A percentile compares a stretch with the other conserved stretches of the same genome.
Evolutionary conservation across 176 grass and related monocot genomes (phyloP).

Genomic region (Ensete ventricosum): DNA sequence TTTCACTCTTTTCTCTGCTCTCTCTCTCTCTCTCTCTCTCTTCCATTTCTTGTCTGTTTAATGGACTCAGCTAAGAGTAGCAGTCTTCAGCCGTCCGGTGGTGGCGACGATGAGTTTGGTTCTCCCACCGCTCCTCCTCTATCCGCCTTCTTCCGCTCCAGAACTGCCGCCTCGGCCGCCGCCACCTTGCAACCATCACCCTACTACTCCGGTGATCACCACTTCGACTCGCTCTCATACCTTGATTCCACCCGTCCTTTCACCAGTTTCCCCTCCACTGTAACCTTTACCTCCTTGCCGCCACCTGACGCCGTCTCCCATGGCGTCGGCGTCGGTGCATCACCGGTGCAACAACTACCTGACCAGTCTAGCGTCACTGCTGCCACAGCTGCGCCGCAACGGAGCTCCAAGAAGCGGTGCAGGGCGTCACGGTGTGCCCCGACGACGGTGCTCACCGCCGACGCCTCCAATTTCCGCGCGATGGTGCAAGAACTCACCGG

Average conservation of each 20-base stretch:
- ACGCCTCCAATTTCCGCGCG: constrained; percentile 13
- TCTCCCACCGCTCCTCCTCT: not conserved
- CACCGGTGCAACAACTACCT: not conserved
- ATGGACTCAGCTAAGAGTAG: constrained; percentile 2
- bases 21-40: not conserved
- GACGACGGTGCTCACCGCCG: constrained; percentile 13
- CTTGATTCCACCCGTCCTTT: not conserved
- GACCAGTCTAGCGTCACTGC: not conserved
- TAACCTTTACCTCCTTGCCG: not conserved
- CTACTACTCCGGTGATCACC: not conserved
- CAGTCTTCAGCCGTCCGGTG: not conserved
- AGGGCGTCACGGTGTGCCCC: constrained; percentile 2
- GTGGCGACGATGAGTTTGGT: not conserved
- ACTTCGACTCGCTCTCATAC: not conserved
- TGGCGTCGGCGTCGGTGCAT: not conserved
- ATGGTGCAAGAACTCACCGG: constrained; percentile 22
- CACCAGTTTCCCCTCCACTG: too few species aligned
- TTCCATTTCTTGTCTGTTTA: not conserved
- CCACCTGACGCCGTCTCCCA: not conserved
- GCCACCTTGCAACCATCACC: not conserved
- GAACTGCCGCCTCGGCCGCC: not conserved
- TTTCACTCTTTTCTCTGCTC: not conserved
- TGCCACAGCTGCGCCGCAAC: not conserved
- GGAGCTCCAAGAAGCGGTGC: constrained; percentile 4
- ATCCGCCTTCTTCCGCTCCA: not conserved